phyloP scores from a whole-genome alignment of 352 stramenopile species.

The Phytopythium boreale region DNA sequence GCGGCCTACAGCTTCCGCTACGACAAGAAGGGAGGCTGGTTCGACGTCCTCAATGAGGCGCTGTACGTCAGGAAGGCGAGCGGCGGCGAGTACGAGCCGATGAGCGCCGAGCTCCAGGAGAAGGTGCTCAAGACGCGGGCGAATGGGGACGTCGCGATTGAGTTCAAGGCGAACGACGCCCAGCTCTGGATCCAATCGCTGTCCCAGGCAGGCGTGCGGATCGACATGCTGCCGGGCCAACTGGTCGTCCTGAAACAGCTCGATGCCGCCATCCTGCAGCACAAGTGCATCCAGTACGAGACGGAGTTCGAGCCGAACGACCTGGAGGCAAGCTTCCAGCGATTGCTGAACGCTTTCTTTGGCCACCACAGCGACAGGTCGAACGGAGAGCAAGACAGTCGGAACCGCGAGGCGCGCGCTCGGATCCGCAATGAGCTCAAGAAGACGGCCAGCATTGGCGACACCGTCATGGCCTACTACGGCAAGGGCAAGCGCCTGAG shows the following conservation, averaged over 20 bases:
- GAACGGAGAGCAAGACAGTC: conserved; percentile 38
- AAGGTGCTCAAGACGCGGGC: conserved; percentile 34
- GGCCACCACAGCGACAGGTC: conserved; percentile 35
- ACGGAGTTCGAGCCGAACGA: conserved; percentile 58
- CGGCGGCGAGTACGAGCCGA: conserved; percentile 26
- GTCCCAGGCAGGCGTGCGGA: conserved; percentile 36
- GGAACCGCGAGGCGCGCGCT: conserved; percentile 32
- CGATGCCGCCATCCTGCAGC: conserved; percentile 48
- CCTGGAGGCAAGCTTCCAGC: conserved; percentile 70
- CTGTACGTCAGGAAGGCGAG: conserved; percentile 29
- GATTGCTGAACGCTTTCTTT: conserved; percentile 64
- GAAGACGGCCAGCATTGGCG: conserved; percentile 32
- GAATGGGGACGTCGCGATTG: conserved; percentile 35
- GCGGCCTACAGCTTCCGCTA: conserved; percentile 42
- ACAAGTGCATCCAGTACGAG: conserved; percentile 58
- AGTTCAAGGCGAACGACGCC: conserved; percentile 50
- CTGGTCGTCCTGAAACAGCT: conserved; percentile 54
- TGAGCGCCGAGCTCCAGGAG: conserved; percentile 24
- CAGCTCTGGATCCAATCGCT: conserved; percentile 61
- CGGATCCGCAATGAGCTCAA: conserved; percentile 58
- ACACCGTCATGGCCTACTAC: conserved; percentile 65
- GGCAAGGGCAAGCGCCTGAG: conserved; percentile 44
- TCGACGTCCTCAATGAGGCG: conserved; percentile 51
- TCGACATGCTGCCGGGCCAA: conserved; percentile 50
- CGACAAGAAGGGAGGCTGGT: conserved; percentile 42